Percentiles rank a stretch among this genome's conserved stretches.
phyloP scores from a whole-genome alignment of 371 early-diverging fungal genomes.

The Zopfochytrium polystomum region DNA sequence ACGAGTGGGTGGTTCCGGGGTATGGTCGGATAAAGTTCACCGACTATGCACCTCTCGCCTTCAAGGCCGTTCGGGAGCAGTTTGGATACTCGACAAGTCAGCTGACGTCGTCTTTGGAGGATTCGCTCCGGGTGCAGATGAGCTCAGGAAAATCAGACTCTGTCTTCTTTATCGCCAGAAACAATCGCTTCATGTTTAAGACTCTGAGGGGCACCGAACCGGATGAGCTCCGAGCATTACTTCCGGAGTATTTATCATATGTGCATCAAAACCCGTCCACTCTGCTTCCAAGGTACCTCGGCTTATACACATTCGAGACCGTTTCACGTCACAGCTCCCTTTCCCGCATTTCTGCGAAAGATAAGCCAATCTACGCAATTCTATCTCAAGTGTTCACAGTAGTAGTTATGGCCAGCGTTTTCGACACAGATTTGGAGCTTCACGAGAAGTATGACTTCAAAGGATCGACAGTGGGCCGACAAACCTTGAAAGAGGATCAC shows the following conservation, averaged over 20 bases:
- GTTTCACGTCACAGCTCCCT: slow-evolving; percentile 1
- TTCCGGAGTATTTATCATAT: slow-evolving; percentile 50
- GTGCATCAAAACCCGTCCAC: slow-evolving; percentile 46
- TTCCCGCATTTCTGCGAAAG: background rate
- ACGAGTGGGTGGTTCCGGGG: slow-evolving; percentile 55
- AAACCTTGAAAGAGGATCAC: slow-evolving; percentile 28
- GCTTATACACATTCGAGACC: slow-evolving; percentile 55
- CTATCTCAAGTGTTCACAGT: slow-evolving; percentile 45
- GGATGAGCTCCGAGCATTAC: slow-evolving; percentile 47
- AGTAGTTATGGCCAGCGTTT: slow-evolving; percentile 53
- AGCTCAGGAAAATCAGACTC: slow-evolving; percentile 52
- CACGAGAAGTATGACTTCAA: slow-evolving; percentile 55
- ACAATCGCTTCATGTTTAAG: slow-evolving; percentile 54
- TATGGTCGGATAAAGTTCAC: slow-evolving; percentile 52
- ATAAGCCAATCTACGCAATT: slow-evolving; percentile 24
- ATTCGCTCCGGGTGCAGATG: slow-evolving; percentile 39
- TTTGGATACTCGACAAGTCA: slow-evolving; percentile 48
- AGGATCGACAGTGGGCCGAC: slow-evolving; percentile 56
- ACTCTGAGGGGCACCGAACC: slow-evolving; percentile 55
- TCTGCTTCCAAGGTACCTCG: slow-evolving; percentile 56
- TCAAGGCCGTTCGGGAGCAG: slow-evolving; percentile 45
- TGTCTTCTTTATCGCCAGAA: slow-evolving; percentile 50
- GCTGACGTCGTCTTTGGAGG: slow-evolving; percentile 41
- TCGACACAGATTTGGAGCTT: slow-evolving; percentile 51
- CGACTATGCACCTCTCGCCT: slow-evolving; percentile 55